phyloP scores from a whole-genome alignment of 2,329 filamentous ascomycete species.

The Iodosphaeria phyllophila region DNA sequence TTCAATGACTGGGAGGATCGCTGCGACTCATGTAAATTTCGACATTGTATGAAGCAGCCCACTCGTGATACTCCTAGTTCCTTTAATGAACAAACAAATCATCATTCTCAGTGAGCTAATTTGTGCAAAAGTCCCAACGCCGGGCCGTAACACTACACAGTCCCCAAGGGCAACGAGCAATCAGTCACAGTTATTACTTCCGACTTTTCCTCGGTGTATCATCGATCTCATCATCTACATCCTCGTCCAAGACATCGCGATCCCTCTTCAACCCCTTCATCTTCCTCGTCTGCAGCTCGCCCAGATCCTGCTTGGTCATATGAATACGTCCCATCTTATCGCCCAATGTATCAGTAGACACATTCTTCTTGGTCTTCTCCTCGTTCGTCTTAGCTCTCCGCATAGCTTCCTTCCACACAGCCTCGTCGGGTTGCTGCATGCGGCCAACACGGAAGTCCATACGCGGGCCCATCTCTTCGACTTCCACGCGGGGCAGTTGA shows the following conservation, averaged over 20 bases:
- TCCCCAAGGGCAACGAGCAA: too few relatives aligned
- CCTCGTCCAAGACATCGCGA: conserved; percentile 39
- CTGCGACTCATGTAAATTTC: too few relatives aligned
- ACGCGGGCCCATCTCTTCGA: conserved; percentile 88
- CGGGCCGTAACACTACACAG: too few relatives aligned
- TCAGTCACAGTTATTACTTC: too few relatives aligned
- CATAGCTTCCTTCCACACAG: conserved; percentile 75
- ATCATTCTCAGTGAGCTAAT: too few relatives aligned
- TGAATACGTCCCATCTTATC: conserved; percentile 95
- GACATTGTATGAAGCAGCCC: too few relatives aligned
- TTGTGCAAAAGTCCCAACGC: too few relatives aligned
- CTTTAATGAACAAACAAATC: too few relatives aligned
- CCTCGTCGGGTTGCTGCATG: conserved; percentile 57
- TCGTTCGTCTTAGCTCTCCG: conserved; percentile 61
- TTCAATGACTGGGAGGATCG: too few relatives aligned
- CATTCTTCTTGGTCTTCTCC: conserved; percentile 88
- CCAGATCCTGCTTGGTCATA: conserved; percentile 74
- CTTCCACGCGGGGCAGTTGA: conserved; percentile 73
- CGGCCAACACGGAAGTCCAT: conserved; percentile 63
- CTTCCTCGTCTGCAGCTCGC: conserved; percentile 81
- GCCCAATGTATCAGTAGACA: conserved; percentile 75
- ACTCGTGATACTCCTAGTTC: too few relatives aligned
- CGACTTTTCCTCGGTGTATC: conserved; percentile 19
- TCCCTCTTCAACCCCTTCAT: conserved; percentile 96
- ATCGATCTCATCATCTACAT: conserved; percentile 27